These are phyloP conservation scores for Pythium grandisporangium DNA, from an alignment of 352 stramenopile species.

Conservation along the genomic window DNA sequence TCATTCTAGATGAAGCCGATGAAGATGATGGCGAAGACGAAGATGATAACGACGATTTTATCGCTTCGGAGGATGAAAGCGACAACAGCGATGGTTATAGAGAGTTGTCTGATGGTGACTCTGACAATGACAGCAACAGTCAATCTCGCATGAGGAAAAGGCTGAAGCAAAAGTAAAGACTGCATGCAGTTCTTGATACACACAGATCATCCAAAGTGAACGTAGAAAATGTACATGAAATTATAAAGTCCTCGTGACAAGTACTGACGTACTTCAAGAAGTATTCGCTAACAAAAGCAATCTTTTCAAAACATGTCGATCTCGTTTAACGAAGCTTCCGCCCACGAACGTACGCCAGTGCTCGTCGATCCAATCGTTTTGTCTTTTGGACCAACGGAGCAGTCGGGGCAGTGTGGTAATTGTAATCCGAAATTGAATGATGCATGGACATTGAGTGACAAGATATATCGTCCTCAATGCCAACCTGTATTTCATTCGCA, in stretches of 20 bases:
- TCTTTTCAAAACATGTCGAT: too few relatives aligned
- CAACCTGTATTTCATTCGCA: constrained; percentile 32
- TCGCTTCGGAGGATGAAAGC: constrained; percentile 15
- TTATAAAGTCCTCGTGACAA: too few relatives aligned
- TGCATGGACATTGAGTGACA: constrained; percentile 45
- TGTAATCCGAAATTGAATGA: constrained; percentile 75
- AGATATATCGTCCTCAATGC: constrained; percentile 53
- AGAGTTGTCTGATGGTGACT: constrained; percentile 1
- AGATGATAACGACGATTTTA: constrained; percentile 24
- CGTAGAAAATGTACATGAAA: too few relatives aligned
- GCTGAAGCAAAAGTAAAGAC: too few relatives aligned
- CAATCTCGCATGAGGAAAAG: too few relatives aligned
- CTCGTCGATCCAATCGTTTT: constrained; percentile 67
- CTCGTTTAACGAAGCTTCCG: constrained; percentile 57
- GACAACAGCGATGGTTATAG: constrained; percentile 15
- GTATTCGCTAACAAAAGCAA: too few relatives aligned
- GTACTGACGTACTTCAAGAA: too few relatives aligned
- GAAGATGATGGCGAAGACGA: constrained; percentile 25
- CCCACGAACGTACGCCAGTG: constrained; percentile 61
- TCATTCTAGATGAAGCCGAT: constrained; percentile 77
- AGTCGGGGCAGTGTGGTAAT: constrained; percentile 45
- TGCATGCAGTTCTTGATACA: too few relatives aligned
- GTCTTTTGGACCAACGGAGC: constrained; percentile 69
- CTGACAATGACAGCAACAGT: too few relatives aligned
- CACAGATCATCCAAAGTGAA: too few relatives aligned